phyloP scores from a whole-genome alignment of 352 stramenopile genomes.

The Plasmopara muralis region DNA sequence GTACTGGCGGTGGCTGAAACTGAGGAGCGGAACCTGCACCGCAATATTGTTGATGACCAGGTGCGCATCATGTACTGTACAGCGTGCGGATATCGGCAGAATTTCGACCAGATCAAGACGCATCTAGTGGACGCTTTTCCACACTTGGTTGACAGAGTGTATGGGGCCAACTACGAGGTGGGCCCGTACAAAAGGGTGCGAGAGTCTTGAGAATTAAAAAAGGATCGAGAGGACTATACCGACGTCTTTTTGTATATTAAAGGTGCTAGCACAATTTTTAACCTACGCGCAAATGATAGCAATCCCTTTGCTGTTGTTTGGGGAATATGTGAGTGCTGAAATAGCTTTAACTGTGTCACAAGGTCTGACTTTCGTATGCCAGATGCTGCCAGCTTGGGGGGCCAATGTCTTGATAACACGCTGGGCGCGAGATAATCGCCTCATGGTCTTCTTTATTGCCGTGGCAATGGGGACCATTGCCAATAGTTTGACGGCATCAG shows the following conservation, averaged over 20 bases:
- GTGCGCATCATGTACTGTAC: conserved; percentile 64
- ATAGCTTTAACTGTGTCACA: neutral
- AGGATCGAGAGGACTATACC: neutral
- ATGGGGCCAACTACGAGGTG: conserved; percentile 55
- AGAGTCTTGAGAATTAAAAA: conserved; percentile 2
- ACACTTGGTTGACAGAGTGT: conserved; percentile 56
- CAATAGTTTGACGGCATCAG: conserved; percentile 55
- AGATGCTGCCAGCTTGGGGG: conserved; percentile 46
- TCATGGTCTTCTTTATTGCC: conserved; percentile 58
- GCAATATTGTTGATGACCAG: conserved; percentile 49
- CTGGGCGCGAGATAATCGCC: conserved; percentile 68
- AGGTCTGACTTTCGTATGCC: conserved; percentile 2
- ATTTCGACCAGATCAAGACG: conserved; percentile 63
- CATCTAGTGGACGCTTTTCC: conserved; percentile 70
- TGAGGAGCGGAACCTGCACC: conserved; percentile 17
- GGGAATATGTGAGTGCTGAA: conserved; percentile 41
- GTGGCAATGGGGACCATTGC: conserved; percentile 56
- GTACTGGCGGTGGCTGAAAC: conserved; percentile 3
- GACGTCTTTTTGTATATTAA: neutral
- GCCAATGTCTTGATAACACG: conserved; percentile 39
- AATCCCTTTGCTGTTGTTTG: conserved; percentile 59
- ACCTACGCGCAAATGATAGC: conserved; percentile 40
- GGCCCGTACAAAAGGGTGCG: conserved; percentile 40
- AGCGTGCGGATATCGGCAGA: conserved; percentile 75
- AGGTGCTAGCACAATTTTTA: conserved; percentile 38